phyloP scores from a whole-genome alignment of 257 asterid species.

The Misopates orontium region DNA sequence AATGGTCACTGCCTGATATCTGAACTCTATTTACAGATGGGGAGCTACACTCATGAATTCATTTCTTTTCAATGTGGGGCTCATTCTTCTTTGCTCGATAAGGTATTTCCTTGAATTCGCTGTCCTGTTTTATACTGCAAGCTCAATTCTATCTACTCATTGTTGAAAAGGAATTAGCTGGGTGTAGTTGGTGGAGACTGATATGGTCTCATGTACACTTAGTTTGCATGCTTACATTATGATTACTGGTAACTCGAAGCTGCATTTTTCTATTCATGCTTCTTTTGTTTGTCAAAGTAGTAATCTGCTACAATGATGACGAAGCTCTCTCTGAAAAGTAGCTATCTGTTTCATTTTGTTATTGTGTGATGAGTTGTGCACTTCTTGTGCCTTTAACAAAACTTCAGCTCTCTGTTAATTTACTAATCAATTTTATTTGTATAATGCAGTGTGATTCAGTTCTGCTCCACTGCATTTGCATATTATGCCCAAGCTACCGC shows the following conservation, averaged over 20 bases:
- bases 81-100: conserved; percentile 89
- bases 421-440: conserved; percentile 17
- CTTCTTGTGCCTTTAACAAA: no score
- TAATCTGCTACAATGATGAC: no score
- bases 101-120: conserved; percentile 48
- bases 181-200: neutral
- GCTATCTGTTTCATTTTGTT: no score
- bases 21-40: conserved; percentile 57
- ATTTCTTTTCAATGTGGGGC: conserved; percentile 87
- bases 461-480: conserved; percentile 95
- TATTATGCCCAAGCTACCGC: conserved; percentile 98
- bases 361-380: no score
- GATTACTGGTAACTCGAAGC: neutral
- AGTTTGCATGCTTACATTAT: neutral
- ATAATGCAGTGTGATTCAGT: conserved; percentile 91
- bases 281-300: no score
- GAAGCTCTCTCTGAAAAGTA: no score
- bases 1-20: conserved; percentile 25
- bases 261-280: neutral
- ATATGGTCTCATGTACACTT: neutral
- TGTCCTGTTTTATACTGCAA: conserved; percentile 13
- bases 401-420: neutral
- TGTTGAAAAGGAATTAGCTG: conserved; percentile 1
- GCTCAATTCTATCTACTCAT: neutral
- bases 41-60: conserved; percentile 96